These are phyloP conservation scores for Rhododendron ovatum DNA, from an alignment of 148 eudicot genomes.

Conservation along the genomic window DNA sequence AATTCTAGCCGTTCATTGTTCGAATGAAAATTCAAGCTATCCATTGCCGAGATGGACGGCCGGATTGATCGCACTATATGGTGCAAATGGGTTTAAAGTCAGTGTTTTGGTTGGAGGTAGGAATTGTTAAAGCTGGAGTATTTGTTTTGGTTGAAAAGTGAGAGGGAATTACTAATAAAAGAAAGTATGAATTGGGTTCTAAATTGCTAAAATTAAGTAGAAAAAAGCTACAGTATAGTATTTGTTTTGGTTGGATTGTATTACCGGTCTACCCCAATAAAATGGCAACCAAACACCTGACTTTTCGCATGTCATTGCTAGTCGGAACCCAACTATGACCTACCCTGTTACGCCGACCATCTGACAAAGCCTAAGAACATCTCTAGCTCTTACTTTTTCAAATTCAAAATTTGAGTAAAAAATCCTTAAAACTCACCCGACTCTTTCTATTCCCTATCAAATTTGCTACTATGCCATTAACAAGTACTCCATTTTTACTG, in stretches of 20 bases:
- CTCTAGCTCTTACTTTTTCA: neutral
- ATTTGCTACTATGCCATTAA: neutral
- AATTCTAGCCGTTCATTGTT: no score
- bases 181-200: neutral
- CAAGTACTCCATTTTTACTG: neutral
- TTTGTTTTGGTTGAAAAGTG: no score
- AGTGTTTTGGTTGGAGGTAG: no score
- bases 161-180: no score
- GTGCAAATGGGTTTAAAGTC: no score
- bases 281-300: neutral
- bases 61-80: no score
- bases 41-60: no score
- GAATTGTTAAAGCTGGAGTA: no score
- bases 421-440: neutral
- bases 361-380: neutral
- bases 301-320: neutral
- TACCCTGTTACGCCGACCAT: neutral
- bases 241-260: no score
- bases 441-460: neutral
- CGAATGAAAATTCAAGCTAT: no score
- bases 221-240: no score
- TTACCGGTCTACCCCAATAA: no score
- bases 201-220: neutral
- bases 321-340: neutral
- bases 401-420: neutral